Percentiles rank a stretch among this genome's conserved stretches.
These are phyloP conservation scores for Calycina herbarum DNA, from an alignment of 2,329 filamentous ascomycete species.

Conservation along the genomic window DNA sequence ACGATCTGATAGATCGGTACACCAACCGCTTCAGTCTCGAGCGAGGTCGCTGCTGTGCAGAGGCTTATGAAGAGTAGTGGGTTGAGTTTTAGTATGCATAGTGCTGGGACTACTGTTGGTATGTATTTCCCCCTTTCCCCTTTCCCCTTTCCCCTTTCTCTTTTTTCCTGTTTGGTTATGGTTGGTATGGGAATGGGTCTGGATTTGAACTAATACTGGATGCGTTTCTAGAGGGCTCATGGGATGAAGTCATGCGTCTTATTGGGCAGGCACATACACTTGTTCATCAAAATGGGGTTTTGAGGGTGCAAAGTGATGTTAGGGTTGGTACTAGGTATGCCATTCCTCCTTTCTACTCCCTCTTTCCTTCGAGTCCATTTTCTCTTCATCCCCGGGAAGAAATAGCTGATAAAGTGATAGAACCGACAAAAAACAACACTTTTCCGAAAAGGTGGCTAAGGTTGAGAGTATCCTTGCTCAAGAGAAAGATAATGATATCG, in stretches of 20 bases:
- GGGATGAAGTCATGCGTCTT: constrained; percentile 82
- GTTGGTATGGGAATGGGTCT: not conserved
- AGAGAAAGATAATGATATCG: not conserved
- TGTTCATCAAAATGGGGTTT: constrained; percentile 74
- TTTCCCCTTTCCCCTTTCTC: not conserved
- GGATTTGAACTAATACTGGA: not conserved
- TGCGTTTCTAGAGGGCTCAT: constrained; percentile 70
- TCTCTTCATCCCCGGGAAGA: too few relatives aligned
- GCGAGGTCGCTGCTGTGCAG: constrained; percentile 87
- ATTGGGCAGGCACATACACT: constrained; percentile 84
- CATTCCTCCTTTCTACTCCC: not conserved
- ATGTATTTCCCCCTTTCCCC: not conserved
- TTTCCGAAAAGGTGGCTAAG: constrained; percentile 14
- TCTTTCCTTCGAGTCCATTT: too few relatives aligned
- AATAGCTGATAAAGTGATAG: not conserved
- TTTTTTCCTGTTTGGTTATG: not conserved
- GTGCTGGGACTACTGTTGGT: constrained; percentile 54
- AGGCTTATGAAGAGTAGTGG: constrained; percentile 78
- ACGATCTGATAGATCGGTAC: constrained; percentile 68
- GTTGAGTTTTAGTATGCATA: constrained; percentile 85
- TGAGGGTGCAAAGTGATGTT: constrained; percentile 86
- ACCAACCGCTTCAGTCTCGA: constrained; percentile 69
- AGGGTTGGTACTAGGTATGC: constrained; percentile 70
- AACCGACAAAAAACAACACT: constrained; percentile 16
- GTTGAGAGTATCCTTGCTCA: constrained; percentile 14